These are phyloP conservation scores for Dionaea muscipula DNA, from an alignment of 179 eudicot species.

Conservation along the genomic window DNA sequence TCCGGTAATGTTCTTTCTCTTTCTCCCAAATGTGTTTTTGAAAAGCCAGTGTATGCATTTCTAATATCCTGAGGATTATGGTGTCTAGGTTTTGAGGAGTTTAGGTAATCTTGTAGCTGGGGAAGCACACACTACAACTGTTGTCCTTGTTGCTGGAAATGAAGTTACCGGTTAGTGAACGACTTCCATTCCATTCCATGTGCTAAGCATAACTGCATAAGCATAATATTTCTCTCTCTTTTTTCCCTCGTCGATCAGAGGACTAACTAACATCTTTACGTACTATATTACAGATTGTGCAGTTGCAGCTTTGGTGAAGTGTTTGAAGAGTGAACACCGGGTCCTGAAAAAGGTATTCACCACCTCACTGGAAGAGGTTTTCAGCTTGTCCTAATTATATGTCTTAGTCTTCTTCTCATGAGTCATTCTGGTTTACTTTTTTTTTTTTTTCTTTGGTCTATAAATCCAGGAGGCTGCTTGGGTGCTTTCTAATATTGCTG, in stretches of 20 bases:
- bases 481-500: slow-evolving; percentile 94
- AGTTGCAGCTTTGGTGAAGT: slow-evolving; percentile 52
- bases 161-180: slow-evolving; percentile 58
- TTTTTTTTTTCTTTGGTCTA: no score
- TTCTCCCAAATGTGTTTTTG: no score
- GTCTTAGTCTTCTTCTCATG: no score
- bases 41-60: no score
- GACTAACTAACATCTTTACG: no score
- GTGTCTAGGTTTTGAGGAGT: slow-evolving; percentile 71
- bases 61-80: neutral
- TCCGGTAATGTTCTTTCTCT: slow-evolving; percentile 42
- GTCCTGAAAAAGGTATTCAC: slow-evolving; percentile 71
- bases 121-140: slow-evolving; percentile 46
- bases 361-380: neutral
- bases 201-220: neutral
- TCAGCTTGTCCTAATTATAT: no score
- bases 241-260: no score
- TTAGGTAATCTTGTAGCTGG: slow-evolving; percentile 94
- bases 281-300: slow-evolving; percentile 59
- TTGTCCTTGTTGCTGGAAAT: slow-evolving; percentile 47
- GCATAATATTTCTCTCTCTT: no score
- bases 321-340: slow-evolving; percentile 84
- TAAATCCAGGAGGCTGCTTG: slow-evolving; percentile 98
- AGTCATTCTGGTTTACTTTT: no score
- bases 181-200: slow-evolving; percentile 1